Percentiles rank a stretch among this genome's conserved stretches.
These are phyloP conservation scores for Cunninghamia lanceolata DNA, from an alignment of 75 land plant genomes.

Conservation along the genomic window DNA sequence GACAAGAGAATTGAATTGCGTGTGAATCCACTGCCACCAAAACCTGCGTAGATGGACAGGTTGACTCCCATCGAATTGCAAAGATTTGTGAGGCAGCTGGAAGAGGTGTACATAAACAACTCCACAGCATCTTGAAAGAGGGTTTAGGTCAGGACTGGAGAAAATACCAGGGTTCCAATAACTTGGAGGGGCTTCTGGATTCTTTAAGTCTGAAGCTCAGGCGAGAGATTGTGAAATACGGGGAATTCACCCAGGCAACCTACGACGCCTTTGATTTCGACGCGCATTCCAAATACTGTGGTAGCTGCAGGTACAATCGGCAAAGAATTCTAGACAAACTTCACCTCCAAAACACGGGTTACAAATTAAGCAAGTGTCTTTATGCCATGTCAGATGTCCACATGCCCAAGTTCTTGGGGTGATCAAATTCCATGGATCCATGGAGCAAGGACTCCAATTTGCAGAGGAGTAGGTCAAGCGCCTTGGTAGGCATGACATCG, in stretches of 20 bases:
- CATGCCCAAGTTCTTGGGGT: slow-evolving; percentile 55
- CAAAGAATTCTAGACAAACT: slow-evolving; percentile 40
- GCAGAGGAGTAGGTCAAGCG: slow-evolving; percentile 36
- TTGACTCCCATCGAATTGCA: not conserved
- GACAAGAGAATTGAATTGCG: not conserved
- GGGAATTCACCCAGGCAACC: slow-evolving; percentile 53
- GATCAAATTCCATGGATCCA: slow-evolving; percentile 30
- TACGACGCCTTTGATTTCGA: no score
- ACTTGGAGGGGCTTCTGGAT: slow-evolving; percentile 74
- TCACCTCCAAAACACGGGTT: slow-evolving; percentile 47
- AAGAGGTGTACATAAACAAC: not conserved
- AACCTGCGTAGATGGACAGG: no score
- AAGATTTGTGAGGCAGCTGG: not conserved
- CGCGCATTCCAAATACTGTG: no score
- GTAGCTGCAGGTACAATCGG: slow-evolving; percentile 38
- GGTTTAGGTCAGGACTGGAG: slow-evolving; percentile 25
- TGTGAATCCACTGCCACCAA: not conserved
- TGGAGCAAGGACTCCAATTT: slow-evolving; percentile 60
- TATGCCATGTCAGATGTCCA: slow-evolving; percentile 70
- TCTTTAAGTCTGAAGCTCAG: slow-evolving; percentile 62
- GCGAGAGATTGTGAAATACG: slow-evolving; percentile 67
- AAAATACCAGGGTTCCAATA: slow-evolving; percentile 56
- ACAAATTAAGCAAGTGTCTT: slow-evolving; percentile 63
- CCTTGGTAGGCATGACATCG: no score
- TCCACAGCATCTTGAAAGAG: not conserved